Base-by-base conservation (phyloP, 2,329 filamentous ascomycete species). In the Cyphellophora attinorum region DNA sequence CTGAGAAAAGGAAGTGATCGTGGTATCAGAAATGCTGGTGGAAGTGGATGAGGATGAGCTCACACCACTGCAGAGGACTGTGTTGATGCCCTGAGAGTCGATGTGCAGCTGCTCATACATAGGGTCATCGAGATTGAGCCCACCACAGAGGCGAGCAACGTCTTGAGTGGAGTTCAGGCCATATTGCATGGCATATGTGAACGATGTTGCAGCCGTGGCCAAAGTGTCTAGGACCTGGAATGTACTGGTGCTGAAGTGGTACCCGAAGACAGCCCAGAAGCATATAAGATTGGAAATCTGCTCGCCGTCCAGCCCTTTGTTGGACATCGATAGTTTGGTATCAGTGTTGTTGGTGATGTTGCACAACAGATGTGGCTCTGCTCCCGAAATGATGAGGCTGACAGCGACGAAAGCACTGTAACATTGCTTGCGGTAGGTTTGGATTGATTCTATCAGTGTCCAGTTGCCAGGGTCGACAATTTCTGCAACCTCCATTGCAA, bases 261-360 rank as follows among this genome's bases (percentile, higher is more conserved):
- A 19, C 11, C 37, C 37, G 23, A 36, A 33, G 4, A 14, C 4
- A 23, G 28, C 17, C 11, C 15, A 28, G 15, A 15, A 37, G 25
- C 37, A 40, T 6, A 40, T 16, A n/a, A 37, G 33, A 19, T 36
- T 25, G 14, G 11, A 19, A 19, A 31, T 33, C 33, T 37, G 33
- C 12, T 36, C 19, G 12, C n/a, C 16, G 25, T 40, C 29, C 15
- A 40, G 34, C 5, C 16, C 16, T 8, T 27, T 29, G 19, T 36
- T 31, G 4, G 23, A n/a, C 6, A 40, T 27, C 4, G 18, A n/a
- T 18, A n/a, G 11, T 13, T 13, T 14, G 15, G 27, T 25, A 13
- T 14, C 29, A 2, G 14, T 19, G 11, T 37, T 21, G 14, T 27
- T 33, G 11, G 37, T 16, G 13, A 32, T 29, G 18, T 29, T 12